Base-by-base conservation (phyloP, 805 yeast species). In the Allodekkera sacchari region DNA sequence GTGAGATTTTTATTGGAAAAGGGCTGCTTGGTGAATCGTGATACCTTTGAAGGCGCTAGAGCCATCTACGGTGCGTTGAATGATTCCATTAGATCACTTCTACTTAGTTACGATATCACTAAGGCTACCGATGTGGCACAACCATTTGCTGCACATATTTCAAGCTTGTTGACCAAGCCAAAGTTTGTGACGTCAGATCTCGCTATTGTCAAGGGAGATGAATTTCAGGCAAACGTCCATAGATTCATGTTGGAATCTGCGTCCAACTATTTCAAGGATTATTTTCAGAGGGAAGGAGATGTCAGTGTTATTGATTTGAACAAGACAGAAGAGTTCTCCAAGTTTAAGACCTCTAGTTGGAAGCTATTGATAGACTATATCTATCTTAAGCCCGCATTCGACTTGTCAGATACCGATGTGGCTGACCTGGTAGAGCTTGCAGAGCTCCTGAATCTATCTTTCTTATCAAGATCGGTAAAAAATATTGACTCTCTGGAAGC, bases 1-100 rank as follows among this genome's bases (percentile, higher is more conserved):
- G 92, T 83, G n/a, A 61, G 59, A 32, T 51, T 76, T 30, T 55
- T 83, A 15, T 57, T 83, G 7, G 64, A 69, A 27, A 56, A 74
- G 27, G 94, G 94, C 6, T 85, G 92, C 0, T 64, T 74, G 6
- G 81, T 89, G 51, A 88, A 80, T 51, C 64, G 84, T 45, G 89
- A 82, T 48, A 77, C 87, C n/a, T 75, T 75, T 46, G 83, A 81
- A 50, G 92, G 94, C 3, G 83, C 79, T 9, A 34, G 82, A 27
- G 81, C 89, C 42, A 64, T 82, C 3, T 81, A 83, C 46, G 92
- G 88, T 3, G 92, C 94, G 0, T 54, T 83, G 34, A 83, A 68
- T 12, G 85, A 80, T 47, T 51, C 60, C 4, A 83, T 83, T 18
- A 54, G 87, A 28, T 66, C 68, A 25, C 50, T 79, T 14, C 53